These are phyloP conservation scores for Erysiphe pulchra DNA, from an alignment of 2,329 filamentous ascomycete genomes.

Conservation along the genomic window DNA sequence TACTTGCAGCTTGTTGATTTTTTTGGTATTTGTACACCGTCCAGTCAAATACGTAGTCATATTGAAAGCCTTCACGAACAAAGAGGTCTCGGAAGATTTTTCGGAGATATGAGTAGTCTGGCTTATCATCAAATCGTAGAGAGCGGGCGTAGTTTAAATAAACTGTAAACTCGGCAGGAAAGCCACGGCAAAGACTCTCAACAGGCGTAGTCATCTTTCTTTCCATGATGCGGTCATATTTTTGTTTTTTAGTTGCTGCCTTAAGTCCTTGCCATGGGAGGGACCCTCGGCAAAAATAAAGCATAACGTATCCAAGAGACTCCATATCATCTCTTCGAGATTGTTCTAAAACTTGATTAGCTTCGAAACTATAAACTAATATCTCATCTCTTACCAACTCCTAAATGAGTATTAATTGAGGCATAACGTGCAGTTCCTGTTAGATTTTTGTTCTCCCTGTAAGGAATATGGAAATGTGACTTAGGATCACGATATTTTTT, in stretches of 20 bases:
- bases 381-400: slow-evolving; percentile 40
- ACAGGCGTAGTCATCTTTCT: slow-evolving; percentile 99
- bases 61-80: slow-evolving; percentile 96
- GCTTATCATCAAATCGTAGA: slow-evolving; percentile 97
- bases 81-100: slow-evolving; percentile 99
- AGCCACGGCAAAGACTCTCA: slow-evolving; percentile 93
- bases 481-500: slow-evolving; percentile 99
- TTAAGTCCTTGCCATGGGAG: slow-evolving; percentile 97
- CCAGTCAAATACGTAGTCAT: slow-evolving; percentile 99
- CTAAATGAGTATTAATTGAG: slow-evolving; percentile 94
- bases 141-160: slow-evolving; percentile 98
- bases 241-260: slow-evolving; percentile 98
- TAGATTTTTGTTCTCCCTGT: slow-evolving; percentile 99
- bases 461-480: slow-evolving; percentile 98
- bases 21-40: slow-evolving; percentile 99
- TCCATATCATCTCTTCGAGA: slow-evolving; percentile 99
- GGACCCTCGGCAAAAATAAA: slow-evolving; percentile 98
- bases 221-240: slow-evolving; percentile 99
- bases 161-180: slow-evolving; percentile 98
- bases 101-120: slow-evolving; percentile 96
- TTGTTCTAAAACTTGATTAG: slow-evolving; percentile 41
- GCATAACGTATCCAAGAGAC: slow-evolving; percentile 95
- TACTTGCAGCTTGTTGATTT: slow-evolving; percentile 73
- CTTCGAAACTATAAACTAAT: background rate
- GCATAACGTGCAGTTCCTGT: slow-evolving; percentile 97